Evolutionary conservation across 2,329 filamentous ascomycete species (phyloP).

Genomic region (Trichoderma breve): DNA sequence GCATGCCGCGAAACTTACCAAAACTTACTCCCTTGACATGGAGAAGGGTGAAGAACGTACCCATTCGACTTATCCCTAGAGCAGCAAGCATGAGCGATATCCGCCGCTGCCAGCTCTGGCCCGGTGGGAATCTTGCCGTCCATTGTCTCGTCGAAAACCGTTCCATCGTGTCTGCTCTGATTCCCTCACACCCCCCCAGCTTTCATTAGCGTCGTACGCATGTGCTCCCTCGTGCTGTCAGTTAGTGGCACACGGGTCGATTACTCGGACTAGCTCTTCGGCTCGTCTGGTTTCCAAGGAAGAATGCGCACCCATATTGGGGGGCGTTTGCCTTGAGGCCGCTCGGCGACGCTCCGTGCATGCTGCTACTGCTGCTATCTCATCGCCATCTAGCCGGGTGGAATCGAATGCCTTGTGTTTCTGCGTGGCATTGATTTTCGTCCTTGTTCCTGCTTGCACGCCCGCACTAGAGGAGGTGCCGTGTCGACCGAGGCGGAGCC

Average conservation of each 20-base stretch:
- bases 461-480: conserved; percentile 29
- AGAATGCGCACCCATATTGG: not conserved
- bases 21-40: not conserved
- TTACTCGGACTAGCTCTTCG: not conserved
- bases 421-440: conserved; percentile 17
- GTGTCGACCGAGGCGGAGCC: conserved; percentile 26
- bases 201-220: not conserved
- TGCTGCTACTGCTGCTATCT: conserved; percentile 7
- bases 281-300: conserved; percentile 5
- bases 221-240: conserved; percentile 12
- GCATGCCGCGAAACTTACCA: not conserved
- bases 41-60: not conserved
- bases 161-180: not conserved
- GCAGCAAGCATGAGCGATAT: conserved; percentile 6
- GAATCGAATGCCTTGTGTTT: conserved; percentile 7
- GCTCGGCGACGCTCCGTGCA: conserved; percentile 8
- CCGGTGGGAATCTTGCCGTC: not conserved
- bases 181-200: conserved; percentile 16
- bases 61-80: not conserved
- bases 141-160: conserved; percentile 11
- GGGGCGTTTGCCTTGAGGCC: not conserved
- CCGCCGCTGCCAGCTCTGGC: not conserved
- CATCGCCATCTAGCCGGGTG: conserved; percentile 16
- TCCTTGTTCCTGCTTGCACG: conserved; percentile 23
- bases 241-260: conserved; percentile 8